Conservation (phyloP, 805 yeast species). For the Suhomyces tanzawaensis region DNA sequence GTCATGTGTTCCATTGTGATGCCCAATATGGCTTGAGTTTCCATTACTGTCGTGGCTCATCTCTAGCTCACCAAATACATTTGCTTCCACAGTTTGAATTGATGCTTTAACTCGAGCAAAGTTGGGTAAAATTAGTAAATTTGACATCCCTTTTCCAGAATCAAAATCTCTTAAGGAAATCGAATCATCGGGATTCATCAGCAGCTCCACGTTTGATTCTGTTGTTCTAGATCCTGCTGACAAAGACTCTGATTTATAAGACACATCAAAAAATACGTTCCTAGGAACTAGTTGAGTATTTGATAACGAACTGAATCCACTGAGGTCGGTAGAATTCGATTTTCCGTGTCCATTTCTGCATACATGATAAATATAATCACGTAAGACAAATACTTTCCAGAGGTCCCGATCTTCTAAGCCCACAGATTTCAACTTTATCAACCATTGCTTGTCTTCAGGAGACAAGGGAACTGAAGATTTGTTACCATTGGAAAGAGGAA, state of each 20-base stretch:
- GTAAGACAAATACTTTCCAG: constrained; percentile 77
- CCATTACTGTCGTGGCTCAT: constrained; percentile 22
- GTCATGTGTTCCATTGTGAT: not conserved
- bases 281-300: constrained; percentile 23
- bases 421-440: constrained; percentile 65
- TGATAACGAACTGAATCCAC: not conserved
- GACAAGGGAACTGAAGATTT: constrained; percentile 40
- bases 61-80: constrained; percentile 47
- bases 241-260: constrained; percentile 36
- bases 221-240: constrained; percentile 15
- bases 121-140: constrained; percentile 30
- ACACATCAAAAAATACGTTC: constrained; percentile 37
- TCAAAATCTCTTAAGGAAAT: constrained; percentile 11
- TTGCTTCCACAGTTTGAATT: constrained; percentile 39
- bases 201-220: constrained; percentile 18
- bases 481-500: constrained; percentile 11
- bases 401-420: constrained; percentile 71
- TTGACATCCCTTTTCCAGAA: constrained; percentile 15
- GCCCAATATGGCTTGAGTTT: not conserved
- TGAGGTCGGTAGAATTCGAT: constrained; percentile 4
- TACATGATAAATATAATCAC: constrained; percentile 64
- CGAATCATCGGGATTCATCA: constrained; percentile 10
- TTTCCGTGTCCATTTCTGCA: constrained; percentile 31
- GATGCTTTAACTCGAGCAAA: constrained; percentile 34
- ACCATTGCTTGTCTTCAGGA: constrained; percentile 67